These are phyloP conservation scores for Phaffomyces opuntiae DNA, from an alignment of 805 yeast species.

Conservation along the genomic window DNA sequence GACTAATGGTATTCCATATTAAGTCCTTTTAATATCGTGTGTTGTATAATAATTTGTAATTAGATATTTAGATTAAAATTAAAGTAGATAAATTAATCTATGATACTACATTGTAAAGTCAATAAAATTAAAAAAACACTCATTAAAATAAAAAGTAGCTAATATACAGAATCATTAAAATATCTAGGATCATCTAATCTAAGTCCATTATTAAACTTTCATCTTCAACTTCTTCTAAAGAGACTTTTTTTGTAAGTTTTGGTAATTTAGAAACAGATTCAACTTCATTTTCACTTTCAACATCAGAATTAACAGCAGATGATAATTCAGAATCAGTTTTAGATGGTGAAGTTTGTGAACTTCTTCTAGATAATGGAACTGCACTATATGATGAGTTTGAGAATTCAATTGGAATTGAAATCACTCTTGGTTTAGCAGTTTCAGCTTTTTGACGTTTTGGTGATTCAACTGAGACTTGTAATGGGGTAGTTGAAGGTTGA, in stretches of 20 bases:
- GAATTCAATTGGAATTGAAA: constrained; percentile 9
- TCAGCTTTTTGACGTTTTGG: background rate
- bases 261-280: constrained; percentile 9
- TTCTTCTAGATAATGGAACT: constrained; percentile 3
- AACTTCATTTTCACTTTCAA: constrained; percentile 2
- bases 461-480: background rate
- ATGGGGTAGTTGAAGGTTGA: background rate
- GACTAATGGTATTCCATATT: constrained; percentile 96
- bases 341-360: constrained; percentile 2
- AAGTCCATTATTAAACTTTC: constrained; percentile 13
- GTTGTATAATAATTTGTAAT: too few relatives aligned
- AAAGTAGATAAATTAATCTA: background rate
- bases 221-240: constrained; percentile 20
- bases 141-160: background rate
- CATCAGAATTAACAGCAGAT: constrained; percentile 1
- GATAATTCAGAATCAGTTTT: constrained; percentile 1
- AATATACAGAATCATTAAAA: background rate
- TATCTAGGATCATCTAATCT: constrained; percentile 2
- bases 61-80: background rate
- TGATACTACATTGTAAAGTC: too few relatives aligned
- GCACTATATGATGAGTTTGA: background rate
- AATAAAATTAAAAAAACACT: background rate
- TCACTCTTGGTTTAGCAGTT: constrained; percentile 4
- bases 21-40: background rate
- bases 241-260: constrained; percentile 16